Evolutionary conservation across 371 early-diverging fungal genomes (phyloP), one percentile per base, ranked within the genome.

Genomic region (Mortierella polycephala): DNA sequence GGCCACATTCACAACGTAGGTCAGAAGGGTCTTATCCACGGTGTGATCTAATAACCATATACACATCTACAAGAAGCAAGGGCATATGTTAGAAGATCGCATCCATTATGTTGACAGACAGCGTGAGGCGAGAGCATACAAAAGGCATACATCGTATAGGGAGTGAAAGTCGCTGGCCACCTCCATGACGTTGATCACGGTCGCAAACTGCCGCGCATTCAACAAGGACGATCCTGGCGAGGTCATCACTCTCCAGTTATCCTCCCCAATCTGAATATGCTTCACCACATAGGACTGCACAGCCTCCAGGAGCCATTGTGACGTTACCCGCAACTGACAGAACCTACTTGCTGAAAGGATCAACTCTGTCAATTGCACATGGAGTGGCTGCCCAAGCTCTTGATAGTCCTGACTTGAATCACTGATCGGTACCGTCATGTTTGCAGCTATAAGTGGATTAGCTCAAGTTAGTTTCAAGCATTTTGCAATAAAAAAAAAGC

Each of bases 231-330:
- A 86, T 0, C 94, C 94, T 6, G 95, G 94, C 0, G 89, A 88
- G 0, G 93, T 91, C 81, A 92, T 91, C 44, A 91, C 92, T 55
- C 91, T 84, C 94, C 94, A 95, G 66, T 95, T 95, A 67, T 93
- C 90, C 60, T 87, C 90, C 14, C 92, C 93, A 45, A 95, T 91
- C 57, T 85, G 81, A 23, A 92, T 87, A 41, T 88, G 89, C 64
- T 91, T 89, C 53, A 94, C 94, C 14, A 93, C 89, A 81, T 84
- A 94, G 53, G 85, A 83, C 37, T 86, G 87, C 11, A 89, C 89
- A 41, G 90, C 81, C 16, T 84, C 84, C 47, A 90, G 59, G 9
- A 93, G 75, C 87, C 91, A 92, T 60, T 87, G 81, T 23, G 83
- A 73, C 0, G 88, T 86, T 20, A 88, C 85, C 5, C 85, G 81